Conservation (phyloP, 257 asterid species). For the Petunia secreta region DNA sequence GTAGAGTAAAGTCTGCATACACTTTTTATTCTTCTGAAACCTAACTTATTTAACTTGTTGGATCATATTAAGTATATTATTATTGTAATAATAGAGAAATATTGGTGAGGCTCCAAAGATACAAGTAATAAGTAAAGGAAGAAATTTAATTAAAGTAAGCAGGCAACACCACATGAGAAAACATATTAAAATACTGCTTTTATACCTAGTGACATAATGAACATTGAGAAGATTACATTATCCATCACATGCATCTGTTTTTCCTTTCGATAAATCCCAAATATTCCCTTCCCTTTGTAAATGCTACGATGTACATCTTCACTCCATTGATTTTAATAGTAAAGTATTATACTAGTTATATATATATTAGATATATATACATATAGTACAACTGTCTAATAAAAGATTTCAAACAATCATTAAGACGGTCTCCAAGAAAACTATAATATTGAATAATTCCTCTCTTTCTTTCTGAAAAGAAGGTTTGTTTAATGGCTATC, state of each 20-base stretch:
- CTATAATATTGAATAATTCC: slow-evolving; percentile 60
- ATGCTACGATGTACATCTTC: background rate
- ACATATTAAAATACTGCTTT: background rate
- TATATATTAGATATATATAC: background rate
- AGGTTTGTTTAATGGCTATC: background rate
- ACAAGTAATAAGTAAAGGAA: background rate
- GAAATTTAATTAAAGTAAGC: background rate
- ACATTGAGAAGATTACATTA: slow-evolving; percentile 11
- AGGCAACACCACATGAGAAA: slow-evolving; percentile 3
- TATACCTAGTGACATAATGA: background rate
- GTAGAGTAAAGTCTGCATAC: too few species aligned
- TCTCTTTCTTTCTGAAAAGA: slow-evolving; percentile 66
- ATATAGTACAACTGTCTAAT: background rate
- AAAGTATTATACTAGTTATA: background rate
- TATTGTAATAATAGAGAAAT: background rate
- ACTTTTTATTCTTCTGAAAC: too few species aligned
- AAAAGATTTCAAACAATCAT: too few species aligned
- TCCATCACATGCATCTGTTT: slow-evolving; percentile 18
- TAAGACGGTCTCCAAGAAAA: too few species aligned
- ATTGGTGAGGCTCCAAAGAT: background rate
- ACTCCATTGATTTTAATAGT: background rate
- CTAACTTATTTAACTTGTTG: too few species aligned
- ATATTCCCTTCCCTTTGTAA: background rate
- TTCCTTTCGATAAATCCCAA: background rate
- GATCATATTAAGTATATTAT: too few species aligned